Conservation (phyloP, 1,139 yeast species). For the Waltiozyma sp. region DNA sequence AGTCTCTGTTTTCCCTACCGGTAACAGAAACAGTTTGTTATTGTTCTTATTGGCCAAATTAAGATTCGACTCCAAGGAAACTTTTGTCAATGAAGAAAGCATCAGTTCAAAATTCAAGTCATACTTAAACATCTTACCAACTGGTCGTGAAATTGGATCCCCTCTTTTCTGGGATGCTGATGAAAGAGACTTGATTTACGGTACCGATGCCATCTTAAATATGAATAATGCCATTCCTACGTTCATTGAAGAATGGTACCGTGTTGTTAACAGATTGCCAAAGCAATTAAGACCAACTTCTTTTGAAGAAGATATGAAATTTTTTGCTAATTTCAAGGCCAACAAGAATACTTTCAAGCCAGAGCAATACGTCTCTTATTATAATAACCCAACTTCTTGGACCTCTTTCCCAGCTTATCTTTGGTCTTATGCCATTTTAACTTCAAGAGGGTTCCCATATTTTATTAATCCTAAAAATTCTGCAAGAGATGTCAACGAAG, state of each 20-base stretch:
- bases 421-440: slow-evolving; percentile 65
- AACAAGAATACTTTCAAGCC: slow-evolving; percentile 6
- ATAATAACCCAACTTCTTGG: slow-evolving; percentile 30
- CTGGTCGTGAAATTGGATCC: slow-evolving; percentile 34
- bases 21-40: slow-evolving; percentile 33
- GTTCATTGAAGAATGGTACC: slow-evolving; percentile 20
- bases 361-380: slow-evolving; percentile 15
- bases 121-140: slow-evolving; percentile 50
- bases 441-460: slow-evolving; percentile 69
- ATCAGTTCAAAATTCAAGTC: slow-evolving; percentile 29
- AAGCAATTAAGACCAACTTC: slow-evolving; percentile 5
- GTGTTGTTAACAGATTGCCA: slow-evolving; percentile 5
- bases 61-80: slow-evolving; percentile 20
- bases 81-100: slow-evolving; percentile 9
- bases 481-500: slow-evolving; percentile 32
- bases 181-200: slow-evolving; percentile 42
- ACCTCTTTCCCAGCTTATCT: slow-evolving; percentile 52
- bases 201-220: slow-evolving; percentile 43
- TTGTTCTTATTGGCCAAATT: slow-evolving; percentile 38
- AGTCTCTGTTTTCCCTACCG: slow-evolving; percentile 13
- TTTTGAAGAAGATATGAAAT: slow-evolving; percentile 11
- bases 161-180: slow-evolving; percentile 55
- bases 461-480: slow-evolving; percentile 30
- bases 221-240: slow-evolving; percentile 22
- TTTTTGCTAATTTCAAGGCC: slow-evolving; percentile 10